Percentiles rank a stretch among this genome's conserved stretches.
These are phyloP conservation scores for Vitis hybrid DNA, from an alignment of 177 flowering plant genomes.

Conservation along the genomic window DNA sequence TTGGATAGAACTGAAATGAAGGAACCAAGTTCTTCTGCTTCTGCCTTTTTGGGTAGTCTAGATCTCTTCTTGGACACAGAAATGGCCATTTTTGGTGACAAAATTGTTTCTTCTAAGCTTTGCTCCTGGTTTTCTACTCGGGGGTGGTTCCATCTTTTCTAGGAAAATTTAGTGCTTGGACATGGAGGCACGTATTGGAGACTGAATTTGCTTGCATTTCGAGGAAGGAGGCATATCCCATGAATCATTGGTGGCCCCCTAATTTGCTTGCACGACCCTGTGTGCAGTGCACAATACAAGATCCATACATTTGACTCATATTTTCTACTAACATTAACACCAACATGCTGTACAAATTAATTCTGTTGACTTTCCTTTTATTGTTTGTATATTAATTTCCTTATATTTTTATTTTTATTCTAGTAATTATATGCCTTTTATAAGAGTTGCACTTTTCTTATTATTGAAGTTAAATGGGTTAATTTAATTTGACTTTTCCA, in stretches of 20 bases:
- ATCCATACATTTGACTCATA: not conserved
- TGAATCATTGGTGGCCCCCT: not conserved
- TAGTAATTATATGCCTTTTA: too few species aligned
- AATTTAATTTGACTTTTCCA: too few species aligned
- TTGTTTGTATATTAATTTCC: too few species aligned
- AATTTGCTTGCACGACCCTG: slow-evolving; percentile 20
- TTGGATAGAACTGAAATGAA: slow-evolving; percentile 15
- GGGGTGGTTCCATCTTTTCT: slow-evolving; percentile 2
- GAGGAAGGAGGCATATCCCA: too few species aligned
- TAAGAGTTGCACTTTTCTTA: too few species aligned
- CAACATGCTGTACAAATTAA: too few species aligned
- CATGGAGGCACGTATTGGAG: slow-evolving; percentile 33
- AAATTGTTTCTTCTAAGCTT: not conserved
- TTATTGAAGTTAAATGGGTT: too few species aligned
- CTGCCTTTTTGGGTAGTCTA: slow-evolving; percentile 19
- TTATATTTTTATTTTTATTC: too few species aligned
- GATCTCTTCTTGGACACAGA: slow-evolving; percentile 31
- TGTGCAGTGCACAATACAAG: not conserved
- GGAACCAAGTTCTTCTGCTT: slow-evolving; percentile 4
- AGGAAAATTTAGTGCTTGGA: not conserved
- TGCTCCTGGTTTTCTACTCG: slow-evolving; percentile 21
- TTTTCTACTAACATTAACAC: not conserved
- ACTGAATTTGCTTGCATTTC: not conserved
- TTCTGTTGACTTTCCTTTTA: too few species aligned
- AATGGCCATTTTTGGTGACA: slow-evolving; percentile 26